Base-by-base conservation (phyloP, 352 stramenopile genomes). In the Saprolegnia parasitica region DNA sequence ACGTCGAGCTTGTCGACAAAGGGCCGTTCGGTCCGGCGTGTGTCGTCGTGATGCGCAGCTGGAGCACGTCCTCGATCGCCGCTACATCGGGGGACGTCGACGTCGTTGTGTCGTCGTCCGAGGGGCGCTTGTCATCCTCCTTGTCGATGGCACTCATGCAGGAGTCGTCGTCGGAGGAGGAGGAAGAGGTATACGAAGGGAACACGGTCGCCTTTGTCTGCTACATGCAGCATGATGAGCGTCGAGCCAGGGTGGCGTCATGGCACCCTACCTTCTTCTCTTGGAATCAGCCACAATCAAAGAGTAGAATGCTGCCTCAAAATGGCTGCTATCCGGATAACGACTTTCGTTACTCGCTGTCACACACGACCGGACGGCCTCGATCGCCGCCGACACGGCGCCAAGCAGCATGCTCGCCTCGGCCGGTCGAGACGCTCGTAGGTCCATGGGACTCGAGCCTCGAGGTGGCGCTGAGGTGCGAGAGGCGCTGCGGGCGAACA, bases 111-210 rank as follows among this genome's bases (percentile, higher is more conserved):
- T 67, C 32, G 8, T 35, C 6, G 29, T 18, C 16, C 20, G 10
- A 40, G 6, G 8, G 56, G 10, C 8, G 35, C 37, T 67, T 54
- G 37, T 67, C 58, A 10, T 42, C 42, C 21, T 67, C 58, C 58
- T 67, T 67, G 58, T 67, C 58, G 39, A 39, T 67, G 15, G 13
- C 58, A 50, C 58, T 67, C 58, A 67, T 67, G 24, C 58, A 49
- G 42, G 42, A n/a, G 42, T 49, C 42, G 42, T 49, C 42, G 11
- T 49, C 13, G 42, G 18, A n/a, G 42, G 42, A 35, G 29, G 29
- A 35, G 29, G 29, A 35, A 35, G 29, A 35, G 29, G 29, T 35
- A 35, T 35, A 35, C 29, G 29, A 35, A 35, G 29, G 29, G 29
- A 5, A 35, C 47, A 55, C 47, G 24, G n/a, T 29, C 52, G 2